These are phyloP conservation scores for Polychaeton citri DNA, from an alignment of 2,329 filamentous ascomycete species.

Conservation along the genomic window DNA sequence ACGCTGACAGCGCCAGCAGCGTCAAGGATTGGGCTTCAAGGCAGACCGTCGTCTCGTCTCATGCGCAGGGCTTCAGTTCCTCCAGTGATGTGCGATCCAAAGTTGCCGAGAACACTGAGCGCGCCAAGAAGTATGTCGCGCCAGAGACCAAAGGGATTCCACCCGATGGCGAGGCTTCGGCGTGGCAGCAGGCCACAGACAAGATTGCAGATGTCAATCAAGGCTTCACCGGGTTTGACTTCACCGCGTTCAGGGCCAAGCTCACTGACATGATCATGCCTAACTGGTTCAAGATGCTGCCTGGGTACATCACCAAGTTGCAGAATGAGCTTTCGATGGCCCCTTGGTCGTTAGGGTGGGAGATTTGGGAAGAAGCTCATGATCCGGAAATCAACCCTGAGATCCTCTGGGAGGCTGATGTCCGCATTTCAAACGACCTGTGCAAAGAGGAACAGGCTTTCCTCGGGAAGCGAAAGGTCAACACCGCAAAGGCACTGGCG, in stretches of 20 bases:
- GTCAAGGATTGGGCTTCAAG: background rate
- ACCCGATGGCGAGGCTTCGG: conserved; percentile 7
- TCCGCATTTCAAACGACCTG: conserved; percentile 68
- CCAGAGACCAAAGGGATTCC: background rate
- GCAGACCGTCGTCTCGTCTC: background rate
- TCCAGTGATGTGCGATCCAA: background rate
- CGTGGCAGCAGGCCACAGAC: conserved; percentile 16
- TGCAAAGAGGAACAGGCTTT: conserved; percentile 76
- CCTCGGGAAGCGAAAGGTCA: conserved; percentile 51
- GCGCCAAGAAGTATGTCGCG: background rate
- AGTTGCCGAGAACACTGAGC: background rate
- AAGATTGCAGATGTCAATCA: conserved; percentile 12
- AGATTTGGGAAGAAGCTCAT: conserved; percentile 86
- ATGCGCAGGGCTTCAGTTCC: background rate
- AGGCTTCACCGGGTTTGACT: conserved; percentile 17
- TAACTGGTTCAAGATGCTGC: conserved; percentile 66
- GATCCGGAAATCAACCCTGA: conserved; percentile 77
- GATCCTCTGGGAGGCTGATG: conserved; percentile 65
- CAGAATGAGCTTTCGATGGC: conserved; percentile 79
- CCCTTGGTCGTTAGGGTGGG: conserved; percentile 75
- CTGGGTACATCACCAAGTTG: conserved; percentile 66
- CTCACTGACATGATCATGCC: conserved; percentile 48
- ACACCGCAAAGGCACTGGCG: conserved; percentile 61
- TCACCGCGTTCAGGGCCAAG: conserved; percentile 13
- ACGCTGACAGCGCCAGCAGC: background rate